phyloP scores from a whole-genome alignment of 2,329 filamentous ascomycete species.

The Colletotrichum filicis region DNA sequence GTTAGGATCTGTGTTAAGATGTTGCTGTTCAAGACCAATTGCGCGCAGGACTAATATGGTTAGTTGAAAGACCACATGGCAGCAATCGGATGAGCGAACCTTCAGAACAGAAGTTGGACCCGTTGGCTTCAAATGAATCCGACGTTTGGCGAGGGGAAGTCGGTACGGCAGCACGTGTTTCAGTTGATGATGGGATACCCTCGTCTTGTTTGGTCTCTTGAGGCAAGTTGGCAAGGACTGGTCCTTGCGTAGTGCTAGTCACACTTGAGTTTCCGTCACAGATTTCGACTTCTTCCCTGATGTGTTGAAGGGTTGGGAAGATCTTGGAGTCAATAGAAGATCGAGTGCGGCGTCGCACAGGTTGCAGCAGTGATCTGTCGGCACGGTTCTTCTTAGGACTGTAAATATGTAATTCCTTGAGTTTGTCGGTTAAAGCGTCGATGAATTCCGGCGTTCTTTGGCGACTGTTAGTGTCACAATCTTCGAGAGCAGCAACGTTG shows the following conservation, averaged over 20 bases:
- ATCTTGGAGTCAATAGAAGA: slow-evolving; percentile 15
- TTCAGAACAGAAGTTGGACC: slow-evolving; percentile 19
- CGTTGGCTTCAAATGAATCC: slow-evolving; percentile 23
- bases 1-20: background rate
- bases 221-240: slow-evolving; percentile 10
- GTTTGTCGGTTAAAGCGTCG: slow-evolving; percentile 45
- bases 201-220: slow-evolving; percentile 11
- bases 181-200: slow-evolving; percentile 27
- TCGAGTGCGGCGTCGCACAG: background rate
- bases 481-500: slow-evolving; percentile 39
- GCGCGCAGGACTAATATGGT: slow-evolving; percentile 17
- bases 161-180: slow-evolving; percentile 18
- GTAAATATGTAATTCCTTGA: slow-evolving; percentile 46
- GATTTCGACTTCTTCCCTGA: slow-evolving; percentile 19
- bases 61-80: background rate
- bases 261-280: slow-evolving; percentile 8
- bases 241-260: slow-evolving; percentile 25
- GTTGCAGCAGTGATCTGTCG: slow-evolving; percentile 15
- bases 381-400: slow-evolving; percentile 27
- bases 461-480: slow-evolving; percentile 42
- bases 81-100: slow-evolving; percentile 13
- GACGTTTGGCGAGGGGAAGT: slow-evolving; percentile 1
- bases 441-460: slow-evolving; percentile 40
- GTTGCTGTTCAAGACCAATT: slow-evolving; percentile 8
- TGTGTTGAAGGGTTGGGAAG: slow-evolving; percentile 7